Evolutionary conservation across 140 eudicot species (phyloP), one percentile per base, ranked within the genome.

Genomic region (Ambrosia hybrid): DNA sequence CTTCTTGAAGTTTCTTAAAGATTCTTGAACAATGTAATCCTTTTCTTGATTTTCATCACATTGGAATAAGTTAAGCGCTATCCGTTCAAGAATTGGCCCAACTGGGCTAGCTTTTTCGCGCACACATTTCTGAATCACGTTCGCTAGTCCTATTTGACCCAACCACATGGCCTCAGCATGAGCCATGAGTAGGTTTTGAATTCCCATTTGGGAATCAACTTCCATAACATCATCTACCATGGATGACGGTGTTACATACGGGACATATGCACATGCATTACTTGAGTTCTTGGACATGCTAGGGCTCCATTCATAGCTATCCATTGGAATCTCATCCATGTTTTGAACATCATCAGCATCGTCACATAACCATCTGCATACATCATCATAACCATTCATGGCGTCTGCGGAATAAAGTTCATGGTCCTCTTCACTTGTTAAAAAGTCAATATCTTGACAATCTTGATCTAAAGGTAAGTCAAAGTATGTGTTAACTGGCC

Each of bases 81-180:
- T 70, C n/a, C 93, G 85, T 71, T 86, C 93, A 5, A 76, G 13
- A 3, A 85, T 13, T 9, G 78, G 80, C 1, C 93, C 96, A 9
- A 80, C 33, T 6, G 84, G 91, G 70, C 70, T 79, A 10, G 72
- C 82, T 46, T 78, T 83, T 65, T 84, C 79, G 9, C 74, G 53
- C 61, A 86, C 66, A 39, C 85, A 33, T 15, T 17, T 66, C n/a
- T 52, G 59, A 26, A 84, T 74, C 56, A 83, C 91, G 2, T 74
- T 77, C 0, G 82, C 76, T 13, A 89, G 84, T 48, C 80, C 83
- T 43, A 12, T 51, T 6, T 84, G 83, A 16, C 83, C 84, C 51
- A 76, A 71, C 53, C 76, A 82, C 55, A 55, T 76, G 38, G 93
- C 87, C 36, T 89, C 96, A 12, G 75, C 88, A 51, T 86, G 81